Evolutionary conservation across 306 rosid species (phyloP).

Genomic region (Arachis stenosperma): DNA sequence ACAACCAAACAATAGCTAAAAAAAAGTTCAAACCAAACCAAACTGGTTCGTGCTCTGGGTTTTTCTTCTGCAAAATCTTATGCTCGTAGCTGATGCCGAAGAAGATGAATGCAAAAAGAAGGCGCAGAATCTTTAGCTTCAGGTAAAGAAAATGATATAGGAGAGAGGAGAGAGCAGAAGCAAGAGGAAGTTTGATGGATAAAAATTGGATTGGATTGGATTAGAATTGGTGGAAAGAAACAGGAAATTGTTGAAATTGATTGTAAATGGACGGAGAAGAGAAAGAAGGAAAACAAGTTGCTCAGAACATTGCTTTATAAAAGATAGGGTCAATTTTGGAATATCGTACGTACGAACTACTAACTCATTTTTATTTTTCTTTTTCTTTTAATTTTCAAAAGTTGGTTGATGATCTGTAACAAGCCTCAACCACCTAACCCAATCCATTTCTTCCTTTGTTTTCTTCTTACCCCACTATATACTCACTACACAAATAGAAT

Average conservation of each 20-base stretch:
- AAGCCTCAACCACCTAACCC: conserved; percentile 31
- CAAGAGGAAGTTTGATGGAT: neutral
- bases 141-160: neutral
- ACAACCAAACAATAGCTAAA: neutral
- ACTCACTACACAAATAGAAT: too few relatives aligned
- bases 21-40: neutral
- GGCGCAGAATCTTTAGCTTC: neutral
- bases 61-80: too few relatives aligned
- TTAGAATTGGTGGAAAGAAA: too few relatives aligned
- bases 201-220: neutral
- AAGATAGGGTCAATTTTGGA: conserved; percentile 11
- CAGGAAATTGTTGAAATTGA: too few relatives aligned
- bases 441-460: neutral
- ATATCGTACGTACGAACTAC: neutral
- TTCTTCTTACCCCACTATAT: neutral
- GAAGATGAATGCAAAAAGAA: neutral
- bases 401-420: conserved; percentile 40
- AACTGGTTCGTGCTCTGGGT: too few relatives aligned
- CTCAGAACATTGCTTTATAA: neutral
- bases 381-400: conserved; percentile 7
- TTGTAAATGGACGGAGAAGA: neutral
- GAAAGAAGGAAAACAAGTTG: neutral
- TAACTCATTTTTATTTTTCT: too few relatives aligned
- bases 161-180: neutral
- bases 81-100: neutral